Base-by-base conservation (phyloP, 208 protist species). In the Herpetomonas samuelpessoai region DNA sequence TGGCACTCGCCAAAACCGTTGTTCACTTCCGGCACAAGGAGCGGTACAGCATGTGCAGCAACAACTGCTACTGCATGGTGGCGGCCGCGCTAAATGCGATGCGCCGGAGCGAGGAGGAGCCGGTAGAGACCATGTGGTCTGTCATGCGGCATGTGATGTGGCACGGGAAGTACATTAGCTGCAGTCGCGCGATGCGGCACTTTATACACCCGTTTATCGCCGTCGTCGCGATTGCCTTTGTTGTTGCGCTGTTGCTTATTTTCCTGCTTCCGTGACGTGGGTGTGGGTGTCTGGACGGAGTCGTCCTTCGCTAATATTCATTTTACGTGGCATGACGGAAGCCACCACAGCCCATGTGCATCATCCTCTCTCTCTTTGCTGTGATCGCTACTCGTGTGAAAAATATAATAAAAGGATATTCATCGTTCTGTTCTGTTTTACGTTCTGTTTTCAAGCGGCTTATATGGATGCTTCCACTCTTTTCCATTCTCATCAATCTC, bases 11-110 rank as follows among this genome's bases (percentile, higher is more conserved):
- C 10, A 25, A 41, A 0, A 61, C 63, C 24, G 70, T 63, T 14
- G 46, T 22, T 24, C 65, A 73, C 45, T 83, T 79, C 57, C 57
- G 72, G 0, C 65, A 69, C 48, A 75, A 65, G 9, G 59, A 81
- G 55, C 39, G 60, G 28, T 83, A 88, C 74, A 83, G 81, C 47
- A 70, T 88, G 44, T 81, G 74, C 35, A 69, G 64, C 7, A 84
- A 88, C 47, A 88, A 88, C 63, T 88, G 81, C 64, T 77, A 88
- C 60, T 66, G 57, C 29, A 79, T 56, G 38, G 77, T 75, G 14
- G 72, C 72, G 14, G 52, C 45, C 9, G 68, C 44, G 18, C 19
- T 83, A 1, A 50, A 73, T 39, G 57, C 35, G 35, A 6, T 18
- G 35, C 6, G 35, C 9, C 6, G 14, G 35, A 41, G 35, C 35